Base-by-base conservation (phyloP, 306 rosid species). In the Gillenia trifoliata region DNA sequence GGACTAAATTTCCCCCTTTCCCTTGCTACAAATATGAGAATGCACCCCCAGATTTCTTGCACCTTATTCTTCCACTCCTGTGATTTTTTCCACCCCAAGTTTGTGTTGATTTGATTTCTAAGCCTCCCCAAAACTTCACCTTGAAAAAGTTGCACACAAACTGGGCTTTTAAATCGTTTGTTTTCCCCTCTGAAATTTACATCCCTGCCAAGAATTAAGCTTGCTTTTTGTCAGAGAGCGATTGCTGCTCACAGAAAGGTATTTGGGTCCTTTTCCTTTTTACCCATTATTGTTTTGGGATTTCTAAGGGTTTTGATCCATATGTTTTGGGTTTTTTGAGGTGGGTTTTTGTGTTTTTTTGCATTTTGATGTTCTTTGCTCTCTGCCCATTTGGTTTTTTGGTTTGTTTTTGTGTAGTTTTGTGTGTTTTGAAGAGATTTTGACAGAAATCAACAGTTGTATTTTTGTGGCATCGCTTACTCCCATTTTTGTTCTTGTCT, bases 11-110 rank as follows among this genome's bases (percentile, higher is more conserved):
- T 70, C 72, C 57, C 75, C 76, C 30, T 84, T 71, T 20, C 60
- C 8, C 34, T 40, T 41, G 76, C 41, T 90, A 83, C 88, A 94
- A 87, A 90, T 91, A 90, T 85, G 85, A 79, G 77, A 59, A 36
- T 72, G 79, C 70, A 29, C 64, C 73, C 45, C 81, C 57, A 74
- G 57, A 55, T 72, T 80, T 86, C 93, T 68, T 72, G 68, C 84
- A 62, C 62, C 85, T 84, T 81, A 82, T 50, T 70, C 83, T 71
- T 43, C 75, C 50, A 26, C 64, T 70, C 82, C 62, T 72, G 56
- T 78, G 67, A 33, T 66, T 81, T 83, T n/a, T 56, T 78, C 57
- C 77, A 54, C 54, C 85, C 83, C 52, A 67, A 79, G 60, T 34
- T 68, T 64, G 61, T 76, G 78, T 64, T 64, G 45, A 47, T 72